Conservation (phyloP, 202 grass and related monocot genomes). For the Elaeis oleifera region DNA sequence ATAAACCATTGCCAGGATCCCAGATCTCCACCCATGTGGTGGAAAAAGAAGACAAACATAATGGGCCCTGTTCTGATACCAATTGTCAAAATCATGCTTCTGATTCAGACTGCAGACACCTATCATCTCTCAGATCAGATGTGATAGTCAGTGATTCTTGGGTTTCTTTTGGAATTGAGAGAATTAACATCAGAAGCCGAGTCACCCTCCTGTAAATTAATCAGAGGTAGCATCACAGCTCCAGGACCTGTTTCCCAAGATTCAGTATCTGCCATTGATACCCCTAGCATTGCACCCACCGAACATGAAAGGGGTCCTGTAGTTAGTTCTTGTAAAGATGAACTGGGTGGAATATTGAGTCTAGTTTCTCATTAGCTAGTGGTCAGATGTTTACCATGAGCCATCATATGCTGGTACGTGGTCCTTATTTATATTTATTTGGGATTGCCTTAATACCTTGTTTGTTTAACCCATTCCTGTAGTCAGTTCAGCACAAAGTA, state of each 20-base stretch:
- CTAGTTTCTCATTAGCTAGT: conserved; percentile 20
- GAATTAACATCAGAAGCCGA: conserved; percentile 51
- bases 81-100: background rate
- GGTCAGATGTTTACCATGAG: conserved; percentile 32
- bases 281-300: conserved; percentile 39
- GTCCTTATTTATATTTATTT: conserved; percentile 22
- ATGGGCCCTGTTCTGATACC: conserved; percentile 14
- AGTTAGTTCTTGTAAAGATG: conserved; percentile 32
- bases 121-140: conserved; percentile 31
- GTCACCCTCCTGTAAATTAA: conserved; percentile 49
- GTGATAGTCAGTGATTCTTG: conserved; percentile 78
- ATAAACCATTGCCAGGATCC: conserved; percentile 35
- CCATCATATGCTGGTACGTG: conserved; percentile 17
- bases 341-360: conserved; percentile 5
- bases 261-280: conserved; percentile 30
- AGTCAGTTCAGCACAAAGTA: conserved; percentile 18
- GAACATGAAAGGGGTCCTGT: conserved; percentile 37
- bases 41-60: conserved; percentile 24
- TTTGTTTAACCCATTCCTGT: background rate
- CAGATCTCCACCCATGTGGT: conserved; percentile 16
- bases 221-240: conserved; percentile 22
- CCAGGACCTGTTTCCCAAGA: conserved; percentile 32
- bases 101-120: conserved; percentile 27
- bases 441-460: conserved; percentile 17
- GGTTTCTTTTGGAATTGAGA: conserved; percentile 74